Conservation (phyloP, 2,329 filamentous ascomycete species). For the Dryadomyces quercivorus region DNA sequence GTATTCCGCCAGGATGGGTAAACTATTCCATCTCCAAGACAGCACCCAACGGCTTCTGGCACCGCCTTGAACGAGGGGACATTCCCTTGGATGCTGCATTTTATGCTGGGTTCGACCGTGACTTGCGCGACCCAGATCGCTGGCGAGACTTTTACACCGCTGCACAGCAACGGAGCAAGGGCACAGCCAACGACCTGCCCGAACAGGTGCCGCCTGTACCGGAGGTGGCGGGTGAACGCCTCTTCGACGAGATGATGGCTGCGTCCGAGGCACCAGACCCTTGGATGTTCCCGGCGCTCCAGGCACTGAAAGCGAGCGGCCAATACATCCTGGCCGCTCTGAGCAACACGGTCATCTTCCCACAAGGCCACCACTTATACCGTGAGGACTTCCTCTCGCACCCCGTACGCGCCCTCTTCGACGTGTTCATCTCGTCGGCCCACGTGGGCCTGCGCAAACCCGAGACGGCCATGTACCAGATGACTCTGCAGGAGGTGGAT, state of each 20-base stretch:
- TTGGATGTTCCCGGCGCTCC: constrained; percentile 76
- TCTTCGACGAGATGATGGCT: constrained; percentile 91
- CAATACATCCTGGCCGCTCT: constrained; percentile 67
- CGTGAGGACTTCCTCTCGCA: constrained; percentile 36
- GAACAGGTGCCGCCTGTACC: constrained; percentile 50
- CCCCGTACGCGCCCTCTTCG: constrained; percentile 58
- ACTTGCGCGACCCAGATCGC: constrained; percentile 52
- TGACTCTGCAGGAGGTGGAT: constrained; percentile 56
- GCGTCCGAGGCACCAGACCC: constrained; percentile 60
- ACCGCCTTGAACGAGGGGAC: constrained; percentile 73
- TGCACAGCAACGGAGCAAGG: constrained; percentile 14
- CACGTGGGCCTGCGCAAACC: constrained; percentile 85
- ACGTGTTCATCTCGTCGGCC: constrained; percentile 78
- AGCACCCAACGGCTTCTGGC: constrained; percentile 73
- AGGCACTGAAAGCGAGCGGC: constrained; percentile 50
- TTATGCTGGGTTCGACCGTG: constrained; percentile 62
- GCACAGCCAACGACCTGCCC: constrained; percentile 16
- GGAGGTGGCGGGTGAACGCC: constrained; percentile 58
- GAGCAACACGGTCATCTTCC: constrained; percentile 85
- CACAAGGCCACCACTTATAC: constrained; percentile 57
- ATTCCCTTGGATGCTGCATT: constrained; percentile 63
- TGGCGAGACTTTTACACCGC: constrained; percentile 56
- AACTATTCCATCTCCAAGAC: constrained; percentile 79
- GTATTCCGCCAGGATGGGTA: constrained; percentile 78
- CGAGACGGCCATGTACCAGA: constrained; percentile 66